Conservation (phyloP, 495 filamentous ascomycete genomes). For the Ascodesmis nigricans region DNA sequence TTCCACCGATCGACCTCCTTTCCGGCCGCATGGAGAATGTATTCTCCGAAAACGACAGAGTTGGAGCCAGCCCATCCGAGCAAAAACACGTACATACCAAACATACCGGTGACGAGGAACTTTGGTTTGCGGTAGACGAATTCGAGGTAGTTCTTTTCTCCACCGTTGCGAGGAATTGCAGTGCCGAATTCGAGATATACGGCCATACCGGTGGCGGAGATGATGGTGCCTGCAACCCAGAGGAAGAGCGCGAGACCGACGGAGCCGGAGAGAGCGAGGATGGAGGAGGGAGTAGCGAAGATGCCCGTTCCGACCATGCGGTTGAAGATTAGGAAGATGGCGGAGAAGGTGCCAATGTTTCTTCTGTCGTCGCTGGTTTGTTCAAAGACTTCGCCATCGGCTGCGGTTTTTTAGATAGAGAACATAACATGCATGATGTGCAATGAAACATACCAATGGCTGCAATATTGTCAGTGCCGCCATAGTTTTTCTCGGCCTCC, state of each 20-base stretch:
- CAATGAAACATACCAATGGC: too few relatives aligned
- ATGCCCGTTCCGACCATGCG: slow-evolving; percentile 37
- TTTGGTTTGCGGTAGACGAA: slow-evolving; percentile 46
- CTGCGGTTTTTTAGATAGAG: too few relatives aligned
- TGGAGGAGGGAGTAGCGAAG: slow-evolving; percentile 24
- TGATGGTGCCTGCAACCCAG: slow-evolving; percentile 28
- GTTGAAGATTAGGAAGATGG: slow-evolving; percentile 27
- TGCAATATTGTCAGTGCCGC: too few relatives aligned
- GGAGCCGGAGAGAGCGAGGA: slow-evolving; percentile 24
- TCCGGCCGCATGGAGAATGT: slow-evolving; percentile 40
- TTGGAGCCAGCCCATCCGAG: slow-evolving; percentile 50
- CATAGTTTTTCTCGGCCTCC: too few relatives aligned
- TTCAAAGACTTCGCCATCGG: too few relatives aligned
- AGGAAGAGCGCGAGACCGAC: slow-evolving; percentile 33
- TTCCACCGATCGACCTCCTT: slow-evolving; percentile 33
- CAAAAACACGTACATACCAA: slow-evolving; percentile 44
- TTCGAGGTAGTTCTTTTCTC: slow-evolving; percentile 58
- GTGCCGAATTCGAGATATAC: slow-evolving; percentile 23
- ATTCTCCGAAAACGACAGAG: slow-evolving; percentile 49
- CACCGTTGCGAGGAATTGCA: slow-evolving; percentile 42
- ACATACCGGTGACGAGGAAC: slow-evolving; percentile 44
- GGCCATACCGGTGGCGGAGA: slow-evolving; percentile 26
- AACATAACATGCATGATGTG: too few relatives aligned
- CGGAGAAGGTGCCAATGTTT: too few relatives aligned
- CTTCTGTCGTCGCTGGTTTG: too few relatives aligned